A percentile compares a stretch with the other conserved stretches of the same genome.
These are phyloP conservation scores for Rhodotorula sp. DNA, from an alignment of 1,284 basidiomycete species.

Conservation along the genomic window DNA sequence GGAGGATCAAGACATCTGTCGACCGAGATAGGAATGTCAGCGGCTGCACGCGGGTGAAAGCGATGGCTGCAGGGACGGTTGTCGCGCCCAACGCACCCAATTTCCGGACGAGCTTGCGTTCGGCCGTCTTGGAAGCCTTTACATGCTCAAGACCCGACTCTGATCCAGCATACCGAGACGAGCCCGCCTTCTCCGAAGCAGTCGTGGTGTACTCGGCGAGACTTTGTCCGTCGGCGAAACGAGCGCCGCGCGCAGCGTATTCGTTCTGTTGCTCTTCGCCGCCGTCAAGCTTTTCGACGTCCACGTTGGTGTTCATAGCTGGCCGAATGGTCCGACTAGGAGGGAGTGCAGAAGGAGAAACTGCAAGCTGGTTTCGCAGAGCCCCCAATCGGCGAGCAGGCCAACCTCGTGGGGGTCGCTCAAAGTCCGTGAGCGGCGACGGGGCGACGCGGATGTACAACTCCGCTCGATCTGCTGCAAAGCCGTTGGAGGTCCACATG, in stretches of 20 bases:
- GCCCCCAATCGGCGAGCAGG: too few species aligned
- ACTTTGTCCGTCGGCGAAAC: conserved; percentile 19
- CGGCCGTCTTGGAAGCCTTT: conserved; percentile 42
- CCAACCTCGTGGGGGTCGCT: neutral
- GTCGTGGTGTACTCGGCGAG: conserved; percentile 19
- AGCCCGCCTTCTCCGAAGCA: conserved; percentile 43
- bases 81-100: conserved; percentile 43
- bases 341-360: neutral
- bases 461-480: too few species aligned
- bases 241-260: neutral
- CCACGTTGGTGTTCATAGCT: neutral
- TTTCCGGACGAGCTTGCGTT: conserved; percentile 48
- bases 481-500: too few species aligned
- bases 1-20: conserved; percentile 49
- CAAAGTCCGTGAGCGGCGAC: neutral
- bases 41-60: neutral
- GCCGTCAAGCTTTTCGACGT: neutral
- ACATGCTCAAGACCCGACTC: conserved; percentile 44
- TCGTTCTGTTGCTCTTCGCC: neutral
- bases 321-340: neutral
- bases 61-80: too few species aligned
- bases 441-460: too few species aligned
- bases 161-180: conserved; percentile 43
- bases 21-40: neutral
- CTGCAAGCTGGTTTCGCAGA: neutral